These are phyloP conservation scores for Spizellomyces sp. DNA, from an alignment of 192 early-diverging fungal species.

Conservation along the genomic window DNA sequence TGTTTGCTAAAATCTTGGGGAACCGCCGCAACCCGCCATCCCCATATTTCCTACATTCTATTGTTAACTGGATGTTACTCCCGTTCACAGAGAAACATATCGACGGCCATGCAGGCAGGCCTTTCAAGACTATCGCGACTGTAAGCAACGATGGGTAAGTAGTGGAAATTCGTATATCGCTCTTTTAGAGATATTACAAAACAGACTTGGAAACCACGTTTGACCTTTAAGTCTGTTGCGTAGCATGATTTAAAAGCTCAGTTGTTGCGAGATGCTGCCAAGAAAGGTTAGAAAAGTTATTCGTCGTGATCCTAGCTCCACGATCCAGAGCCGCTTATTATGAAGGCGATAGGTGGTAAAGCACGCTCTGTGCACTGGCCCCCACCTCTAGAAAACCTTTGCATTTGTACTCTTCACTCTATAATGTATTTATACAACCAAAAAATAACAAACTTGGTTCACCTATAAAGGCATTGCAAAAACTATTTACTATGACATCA, in stretches of 20 bases:
- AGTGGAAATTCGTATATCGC: too few relatives aligned
- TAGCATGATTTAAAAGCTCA: constrained; percentile 16
- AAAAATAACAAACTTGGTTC: too few relatives aligned
- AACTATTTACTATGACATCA: too few relatives aligned
- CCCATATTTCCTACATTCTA: too few relatives aligned
- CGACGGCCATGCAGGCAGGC: neutral
- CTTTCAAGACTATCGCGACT: constrained; percentile 29
- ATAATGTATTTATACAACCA: too few relatives aligned
- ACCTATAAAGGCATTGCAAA: too few relatives aligned
- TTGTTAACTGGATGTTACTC: neutral
- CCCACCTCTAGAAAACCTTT: too few relatives aligned
- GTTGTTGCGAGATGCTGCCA: constrained; percentile 5
- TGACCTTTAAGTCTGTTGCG: neutral
- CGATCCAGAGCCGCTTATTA: too few relatives aligned
- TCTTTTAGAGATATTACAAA: neutral
- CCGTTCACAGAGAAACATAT: constrained; percentile 4
- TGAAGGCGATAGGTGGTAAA: too few relatives aligned
- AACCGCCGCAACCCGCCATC: neutral
- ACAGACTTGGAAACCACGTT: neutral
- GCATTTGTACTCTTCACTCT: too few relatives aligned
- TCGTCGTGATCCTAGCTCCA: too few relatives aligned
- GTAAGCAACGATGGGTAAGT: constrained; percentile 34
- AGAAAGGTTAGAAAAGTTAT: neutral
- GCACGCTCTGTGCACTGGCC: too few relatives aligned
- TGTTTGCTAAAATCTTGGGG: neutral